A percentile compares a stretch with the other conserved stretches of the same genome.
Evolutionary conservation across 495 filamentous ascomycete genomes (phyloP).

Genomic region (Trichocladium antarcticum): DNA sequence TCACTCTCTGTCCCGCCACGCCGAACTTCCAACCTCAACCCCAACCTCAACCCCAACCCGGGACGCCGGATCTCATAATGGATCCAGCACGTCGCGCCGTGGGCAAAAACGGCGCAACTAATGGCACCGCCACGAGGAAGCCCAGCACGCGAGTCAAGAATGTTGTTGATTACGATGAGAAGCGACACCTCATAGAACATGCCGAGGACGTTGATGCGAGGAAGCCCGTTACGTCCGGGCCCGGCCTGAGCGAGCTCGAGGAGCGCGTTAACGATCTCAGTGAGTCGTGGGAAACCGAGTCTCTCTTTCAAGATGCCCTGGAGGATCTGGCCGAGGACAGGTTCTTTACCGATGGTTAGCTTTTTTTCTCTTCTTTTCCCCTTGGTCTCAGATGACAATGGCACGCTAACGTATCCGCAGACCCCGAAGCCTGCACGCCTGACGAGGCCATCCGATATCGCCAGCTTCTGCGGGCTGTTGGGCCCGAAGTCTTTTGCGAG

Average conservation of each 20-base stretch:
- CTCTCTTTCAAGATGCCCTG: conserved; percentile 56
- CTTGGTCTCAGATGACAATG: conserved; percentile 2
- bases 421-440: conserved; percentile 54
- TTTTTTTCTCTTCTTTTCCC: conserved; percentile 14
- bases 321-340: conserved; percentile 52
- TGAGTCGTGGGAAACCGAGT: conserved; percentile 57
- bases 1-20: not conserved
- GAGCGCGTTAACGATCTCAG: conserved; percentile 50
- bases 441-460: conserved; percentile 61
- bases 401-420: conserved; percentile 8
- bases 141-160: conserved; percentile 81
- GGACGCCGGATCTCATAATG: conserved; percentile 3
- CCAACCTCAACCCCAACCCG: not conserved
- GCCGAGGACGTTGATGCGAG: conserved; percentile 34
- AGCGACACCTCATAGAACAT: conserved; percentile 68
- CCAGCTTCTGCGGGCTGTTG: conserved; percentile 59
- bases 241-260: conserved; percentile 37
- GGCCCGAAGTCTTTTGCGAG: conserved; percentile 62
- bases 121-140: conserved; percentile 38
- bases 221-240: conserved; percentile 17
- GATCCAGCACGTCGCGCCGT: conserved; percentile 9
- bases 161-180: conserved; percentile 79
- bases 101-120: conserved; percentile 7
- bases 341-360: conserved; percentile 45
- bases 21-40: not conserved